Conservation (phyloP, 768 basidiomycete species). For the Gymnopilus junonius region DNA sequence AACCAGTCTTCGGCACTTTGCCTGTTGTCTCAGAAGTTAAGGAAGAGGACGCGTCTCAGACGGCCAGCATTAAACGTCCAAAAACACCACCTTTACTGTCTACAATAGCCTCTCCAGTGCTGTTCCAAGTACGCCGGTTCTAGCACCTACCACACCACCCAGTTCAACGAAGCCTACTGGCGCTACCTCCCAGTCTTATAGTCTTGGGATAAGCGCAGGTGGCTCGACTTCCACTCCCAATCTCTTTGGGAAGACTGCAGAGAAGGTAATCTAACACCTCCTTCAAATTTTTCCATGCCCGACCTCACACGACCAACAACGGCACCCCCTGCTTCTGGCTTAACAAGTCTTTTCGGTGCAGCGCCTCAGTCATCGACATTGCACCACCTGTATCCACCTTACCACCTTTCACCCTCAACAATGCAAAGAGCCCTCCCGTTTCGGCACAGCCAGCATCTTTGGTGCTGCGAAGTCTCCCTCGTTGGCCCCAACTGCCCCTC, state of each 20-base stretch:
- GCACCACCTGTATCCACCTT: constrained; percentile 4
- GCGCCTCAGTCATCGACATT: constrained; percentile 2
- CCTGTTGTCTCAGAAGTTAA: constrained; percentile 31
- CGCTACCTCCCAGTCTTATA: neutral
- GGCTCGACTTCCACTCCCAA: constrained; percentile 16
- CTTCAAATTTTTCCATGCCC: constrained; percentile 9
- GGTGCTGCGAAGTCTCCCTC: constrained; percentile 5
- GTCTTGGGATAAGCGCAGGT: constrained; percentile 7
- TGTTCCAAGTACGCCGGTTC: constrained; percentile 12
- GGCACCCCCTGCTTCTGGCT: constrained; percentile 12
- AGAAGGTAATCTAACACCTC: neutral
- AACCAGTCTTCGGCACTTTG: constrained; percentile 38
- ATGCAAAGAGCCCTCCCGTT: neutral
- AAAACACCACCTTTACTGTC: constrained; percentile 55
- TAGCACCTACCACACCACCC: constrained; percentile 13
- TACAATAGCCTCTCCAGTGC: constrained; percentile 27
- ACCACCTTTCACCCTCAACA: constrained; percentile 20
- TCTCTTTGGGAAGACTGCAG: constrained; percentile 7
- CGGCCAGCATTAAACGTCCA: constrained; percentile 37
- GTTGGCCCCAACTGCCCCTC: neutral
- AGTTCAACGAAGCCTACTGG: neutral
- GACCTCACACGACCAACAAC: constrained; percentile 10
- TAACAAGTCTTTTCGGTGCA: constrained; percentile 10
- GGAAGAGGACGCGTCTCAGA: constrained; percentile 14
- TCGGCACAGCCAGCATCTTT: constrained; percentile 1